Evolutionary conservation across 805 yeast species (phyloP).

Genomic region (Kodamaea leandrae): DNA sequence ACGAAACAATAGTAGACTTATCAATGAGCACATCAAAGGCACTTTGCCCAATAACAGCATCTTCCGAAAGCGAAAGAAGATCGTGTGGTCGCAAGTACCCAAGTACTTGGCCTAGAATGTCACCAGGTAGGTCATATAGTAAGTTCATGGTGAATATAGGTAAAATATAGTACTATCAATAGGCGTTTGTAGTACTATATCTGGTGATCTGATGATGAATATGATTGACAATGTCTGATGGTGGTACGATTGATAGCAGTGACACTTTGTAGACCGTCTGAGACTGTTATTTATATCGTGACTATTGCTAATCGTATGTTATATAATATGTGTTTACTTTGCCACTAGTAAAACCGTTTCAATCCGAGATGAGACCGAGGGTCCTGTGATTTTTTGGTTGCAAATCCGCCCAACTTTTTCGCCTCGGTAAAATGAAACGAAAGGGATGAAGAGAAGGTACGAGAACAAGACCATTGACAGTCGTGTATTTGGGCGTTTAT

Average conservation of each 20-base stretch:
- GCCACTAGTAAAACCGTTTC: neutral
- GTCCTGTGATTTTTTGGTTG: conserved; percentile 1
- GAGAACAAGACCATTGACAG: no score
- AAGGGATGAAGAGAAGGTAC: no score
- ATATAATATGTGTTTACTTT: no score
- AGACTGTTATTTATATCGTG: no score
- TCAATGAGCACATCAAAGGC: neutral
- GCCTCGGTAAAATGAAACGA: neutral
- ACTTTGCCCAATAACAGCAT: neutral
- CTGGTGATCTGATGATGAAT: no score
- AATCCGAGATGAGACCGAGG: conserved; percentile 1
- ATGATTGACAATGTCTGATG: no score
- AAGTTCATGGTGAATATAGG: neutral
- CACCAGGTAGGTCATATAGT: neutral
- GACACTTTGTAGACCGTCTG: neutral
- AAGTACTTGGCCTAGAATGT: neutral
- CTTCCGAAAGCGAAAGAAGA: neutral
- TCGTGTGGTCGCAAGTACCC: neutral
- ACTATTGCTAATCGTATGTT: no score
- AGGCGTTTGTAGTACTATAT: neutral
- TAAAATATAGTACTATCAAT: neutral
- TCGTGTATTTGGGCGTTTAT: no score
- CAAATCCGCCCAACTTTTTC: neutral
- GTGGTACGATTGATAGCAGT: neutral
- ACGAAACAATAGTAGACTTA: no score